phyloP scores from a whole-genome alignment of 768 basidiomycete genomes.

The Mycena belliarum region DNA sequence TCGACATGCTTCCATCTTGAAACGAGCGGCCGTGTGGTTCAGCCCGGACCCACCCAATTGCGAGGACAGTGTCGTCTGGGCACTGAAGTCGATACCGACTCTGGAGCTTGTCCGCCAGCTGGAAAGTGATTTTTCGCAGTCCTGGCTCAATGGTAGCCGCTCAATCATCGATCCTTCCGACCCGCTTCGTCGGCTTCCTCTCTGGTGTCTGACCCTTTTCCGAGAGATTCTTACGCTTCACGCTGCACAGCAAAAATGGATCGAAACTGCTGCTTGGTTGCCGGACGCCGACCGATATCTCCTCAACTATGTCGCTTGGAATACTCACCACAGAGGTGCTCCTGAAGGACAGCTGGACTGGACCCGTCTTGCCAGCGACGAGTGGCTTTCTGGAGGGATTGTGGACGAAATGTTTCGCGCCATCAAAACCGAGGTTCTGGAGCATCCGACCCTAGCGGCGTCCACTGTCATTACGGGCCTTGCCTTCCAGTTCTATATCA shows the following conservation, averaged over 20 bases:
- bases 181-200: background rate
- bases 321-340: background rate
- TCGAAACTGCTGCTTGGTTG: background rate
- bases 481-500: too few species aligned
- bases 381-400: slow-evolving; percentile 1
- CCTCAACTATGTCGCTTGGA: background rate
- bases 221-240: background rate
- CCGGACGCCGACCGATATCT: background rate
- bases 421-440: background rate
- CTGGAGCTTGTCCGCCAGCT: background rate
- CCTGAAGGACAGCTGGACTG: background rate
- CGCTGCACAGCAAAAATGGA: background rate
- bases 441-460: too few species aligned
- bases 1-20: too few species aligned
- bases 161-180: background rate
- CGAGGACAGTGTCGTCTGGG: background rate
- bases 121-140: background rate
- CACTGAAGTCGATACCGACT: background rate
- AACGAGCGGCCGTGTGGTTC: too few species aligned
- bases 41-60: background rate
- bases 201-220: background rate
- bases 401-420: slow-evolving; percentile 1
- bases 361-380: slow-evolving; percentile 1
- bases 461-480: too few species aligned
- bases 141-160: background rate